Evolutionary conservation across 2,329 filamentous ascomycete species (phyloP), one percentile per base, ranked within the genome.

Genomic region (Pseudogymnoascus sp.): DNA sequence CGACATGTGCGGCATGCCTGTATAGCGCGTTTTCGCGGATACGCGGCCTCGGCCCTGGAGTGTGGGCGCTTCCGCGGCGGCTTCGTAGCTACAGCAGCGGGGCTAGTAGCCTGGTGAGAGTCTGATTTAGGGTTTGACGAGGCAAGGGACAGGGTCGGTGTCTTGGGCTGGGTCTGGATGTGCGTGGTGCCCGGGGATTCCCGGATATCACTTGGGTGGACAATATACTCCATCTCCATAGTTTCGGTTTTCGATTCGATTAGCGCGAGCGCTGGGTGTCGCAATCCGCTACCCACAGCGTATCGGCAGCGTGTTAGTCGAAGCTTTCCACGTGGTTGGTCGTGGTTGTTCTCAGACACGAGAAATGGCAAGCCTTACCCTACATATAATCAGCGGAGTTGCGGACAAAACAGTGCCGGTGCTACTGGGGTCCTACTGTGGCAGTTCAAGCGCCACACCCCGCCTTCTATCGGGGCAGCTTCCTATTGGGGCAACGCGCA

Each of bases 1-100:
- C 72, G 66, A 65, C 72, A 74, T 11, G 69, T 70, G 60, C 73
- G 71, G 63, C 72, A 74, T 10, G 72, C 72, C 63, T 69, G 67
- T 38, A 73, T 70, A 18, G 72, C 72, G 37, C 72, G 68, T 61
- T 73, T 73, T 50, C 72, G 68, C 40, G 72, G 71, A 56, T 56
- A 56, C 11, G 50, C 50, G 50, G 50, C 50, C 50, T 56, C 50
- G 11, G 50, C 50, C 14, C 50, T 56, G 11, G 50, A 56, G 28
- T 56, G 50, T 18, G 33, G 50, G 16, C 50, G 50, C 50, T 56
- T 56, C 50, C 50, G 28, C 28, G 50, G 50, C 50, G 50, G 50
- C 50, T 56, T 56, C n/a, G 50, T 56, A 56, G 50, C 16, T 10
- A 35, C 50, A 56, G 50, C 50, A 33, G 28, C 50, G 50, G 50